Evolutionary conservation across 805 yeast species (phyloP).

Genomic region (Yarrowia bubula): DNA sequence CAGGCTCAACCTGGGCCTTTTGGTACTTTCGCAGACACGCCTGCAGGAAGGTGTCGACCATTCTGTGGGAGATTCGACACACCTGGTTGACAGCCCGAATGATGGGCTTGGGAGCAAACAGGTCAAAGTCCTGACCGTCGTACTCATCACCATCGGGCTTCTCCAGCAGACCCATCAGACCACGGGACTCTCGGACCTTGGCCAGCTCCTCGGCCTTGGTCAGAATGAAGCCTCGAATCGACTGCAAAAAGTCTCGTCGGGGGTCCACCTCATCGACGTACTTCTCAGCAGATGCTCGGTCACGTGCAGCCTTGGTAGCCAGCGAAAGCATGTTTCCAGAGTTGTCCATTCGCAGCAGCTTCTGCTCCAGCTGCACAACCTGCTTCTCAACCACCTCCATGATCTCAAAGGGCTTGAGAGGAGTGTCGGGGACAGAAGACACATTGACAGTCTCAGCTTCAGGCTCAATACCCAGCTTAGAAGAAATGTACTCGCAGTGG

Average conservation of each 20-base stretch:
- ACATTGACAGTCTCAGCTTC: constrained; percentile 43
- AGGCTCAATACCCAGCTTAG: constrained; percentile 15
- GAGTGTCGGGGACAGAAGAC: constrained; percentile 49
- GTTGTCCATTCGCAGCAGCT: constrained; percentile 67
- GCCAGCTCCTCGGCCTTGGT: constrained; percentile 60
- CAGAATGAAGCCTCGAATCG: constrained; percentile 63
- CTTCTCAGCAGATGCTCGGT: constrained; percentile 46
- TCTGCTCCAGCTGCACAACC: constrained; percentile 59
- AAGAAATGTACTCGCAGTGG: constrained; percentile 65
- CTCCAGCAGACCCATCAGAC: constrained; percentile 48
- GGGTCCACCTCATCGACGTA: constrained; percentile 83
- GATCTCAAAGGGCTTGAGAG: constrained; percentile 68
- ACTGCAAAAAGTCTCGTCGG: constrained; percentile 76
- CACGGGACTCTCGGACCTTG: constrained; percentile 52
- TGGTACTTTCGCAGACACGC: constrained; percentile 79
- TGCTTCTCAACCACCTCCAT: constrained; percentile 52
- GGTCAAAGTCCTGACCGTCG: constrained; percentile 39
- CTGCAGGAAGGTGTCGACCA: constrained; percentile 64
- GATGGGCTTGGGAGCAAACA: constrained; percentile 33
- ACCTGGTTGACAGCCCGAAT: constrained; percentile 40
- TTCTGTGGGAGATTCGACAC: constrained; percentile 56
- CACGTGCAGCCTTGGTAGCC: constrained; percentile 41
- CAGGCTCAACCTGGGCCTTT: constrained; percentile 94
- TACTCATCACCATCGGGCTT: constrained; percentile 45
- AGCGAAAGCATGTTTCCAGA: constrained; percentile 53